A percentile compares a stretch with the other conserved stretches of the same genome.
phyloP scores from a whole-genome alignment of 2,329 filamentous ascomycete species.

The Lachnellula occidentalis region DNA sequence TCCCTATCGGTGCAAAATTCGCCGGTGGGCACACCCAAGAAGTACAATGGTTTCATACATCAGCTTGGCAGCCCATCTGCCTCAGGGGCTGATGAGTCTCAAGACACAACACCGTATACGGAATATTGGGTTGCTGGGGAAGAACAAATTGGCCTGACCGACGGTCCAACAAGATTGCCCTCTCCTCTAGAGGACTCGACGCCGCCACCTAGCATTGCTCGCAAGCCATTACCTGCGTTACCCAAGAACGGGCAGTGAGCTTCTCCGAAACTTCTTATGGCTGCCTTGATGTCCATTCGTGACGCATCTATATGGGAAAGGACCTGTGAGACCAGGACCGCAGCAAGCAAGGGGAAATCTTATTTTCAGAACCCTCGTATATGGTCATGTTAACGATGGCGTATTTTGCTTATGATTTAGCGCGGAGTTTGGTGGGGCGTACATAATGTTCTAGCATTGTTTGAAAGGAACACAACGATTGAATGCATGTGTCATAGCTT shows the following conservation, averaged over 20 bases:
- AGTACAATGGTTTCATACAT: not conserved
- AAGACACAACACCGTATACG: not conserved
- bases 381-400: not conserved
- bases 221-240: slow-evolving; percentile 19
- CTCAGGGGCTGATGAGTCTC: not conserved
- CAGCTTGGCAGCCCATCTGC: not conserved
- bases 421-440: slow-evolving; percentile 1
- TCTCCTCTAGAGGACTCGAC: slow-evolving; percentile 2
- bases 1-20: not conserved
- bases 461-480: not conserved
- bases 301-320: too few species aligned
- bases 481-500: not conserved
- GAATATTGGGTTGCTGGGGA: not conserved
- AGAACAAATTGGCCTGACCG: not conserved
- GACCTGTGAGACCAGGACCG: too few species aligned
- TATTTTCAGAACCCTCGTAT: not conserved
- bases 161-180: slow-evolving; percentile 4
- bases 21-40: not conserved
- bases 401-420: slow-evolving; percentile 1
- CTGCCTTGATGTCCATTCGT: too few species aligned
- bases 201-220: slow-evolving; percentile 5
- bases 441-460: not conserved
- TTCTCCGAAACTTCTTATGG: not conserved
- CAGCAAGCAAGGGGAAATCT: not conserved
- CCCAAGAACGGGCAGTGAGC: slow-evolving; percentile 7